A percentile compares a stretch with the other conserved stretches of the same genome.
Evolutionary conservation across 164 flowering plant genomes (phyloP).

Genomic region (Nymphaea thermarum): DNA sequence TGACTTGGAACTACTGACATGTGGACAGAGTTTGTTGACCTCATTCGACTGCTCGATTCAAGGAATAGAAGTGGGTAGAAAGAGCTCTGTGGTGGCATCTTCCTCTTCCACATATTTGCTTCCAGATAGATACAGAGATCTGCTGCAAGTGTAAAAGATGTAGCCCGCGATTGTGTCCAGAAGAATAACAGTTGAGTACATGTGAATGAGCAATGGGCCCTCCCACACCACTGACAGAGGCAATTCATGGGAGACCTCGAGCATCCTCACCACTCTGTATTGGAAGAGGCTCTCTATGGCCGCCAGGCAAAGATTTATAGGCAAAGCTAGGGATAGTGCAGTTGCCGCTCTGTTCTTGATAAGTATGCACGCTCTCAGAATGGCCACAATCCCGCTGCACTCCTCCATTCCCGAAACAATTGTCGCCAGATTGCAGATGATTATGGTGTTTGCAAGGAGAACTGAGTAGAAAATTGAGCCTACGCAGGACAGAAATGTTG

Average conservation of each 20-base stretch:
- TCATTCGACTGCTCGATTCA: not conserved
- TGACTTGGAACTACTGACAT: no score
- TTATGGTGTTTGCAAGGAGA: conserved; percentile 13
- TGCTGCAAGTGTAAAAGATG: conserved; percentile 28
- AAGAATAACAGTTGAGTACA: conserved; percentile 37
- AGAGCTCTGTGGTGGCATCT: not conserved
- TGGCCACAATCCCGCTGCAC: conserved; percentile 21
- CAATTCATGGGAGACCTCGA: conserved; percentile 4
- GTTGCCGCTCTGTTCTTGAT: conserved; percentile 30
- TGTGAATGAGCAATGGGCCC: conserved; percentile 36
- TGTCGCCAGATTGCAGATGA: conserved; percentile 30
- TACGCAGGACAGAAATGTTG: conserved; percentile 6
- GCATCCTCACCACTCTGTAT: conserved; percentile 25
- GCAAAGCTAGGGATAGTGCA: conserved; percentile 30
- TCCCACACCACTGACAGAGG: conserved; percentile 23
- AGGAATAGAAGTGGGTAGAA: not conserved
- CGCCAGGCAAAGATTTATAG: conserved; percentile 27
- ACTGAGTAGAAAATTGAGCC: conserved; percentile 18
- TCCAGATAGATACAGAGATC: conserved; percentile 4
- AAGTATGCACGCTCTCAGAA: conserved; percentile 32
- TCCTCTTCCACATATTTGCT: not conserved
- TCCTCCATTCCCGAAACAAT: conserved; percentile 29
- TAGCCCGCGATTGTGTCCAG: conserved; percentile 37
- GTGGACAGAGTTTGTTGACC: no score
- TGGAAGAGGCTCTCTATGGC: conserved; percentile 44